phyloP scores from a whole-genome alignment of 345 rosid genomes.

The Mallotus nudiflorus region DNA sequence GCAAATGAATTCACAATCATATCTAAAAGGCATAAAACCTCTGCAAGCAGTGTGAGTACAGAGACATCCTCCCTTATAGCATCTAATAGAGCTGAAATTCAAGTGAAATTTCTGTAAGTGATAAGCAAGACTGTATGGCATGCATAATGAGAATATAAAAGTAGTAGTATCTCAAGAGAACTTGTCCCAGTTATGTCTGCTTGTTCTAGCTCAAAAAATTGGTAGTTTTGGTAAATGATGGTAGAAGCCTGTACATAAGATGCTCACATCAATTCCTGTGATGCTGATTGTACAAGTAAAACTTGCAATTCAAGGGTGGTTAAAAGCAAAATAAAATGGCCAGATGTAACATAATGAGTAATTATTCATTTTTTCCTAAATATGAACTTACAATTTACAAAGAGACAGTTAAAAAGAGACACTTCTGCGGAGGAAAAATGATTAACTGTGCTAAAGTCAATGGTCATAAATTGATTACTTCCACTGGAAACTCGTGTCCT shows the following conservation, averaged over 20 bases:
- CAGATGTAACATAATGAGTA: not conserved
- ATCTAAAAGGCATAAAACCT: conserved; percentile 89
- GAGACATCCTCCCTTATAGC: conserved; percentile 75
- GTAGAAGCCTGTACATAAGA: not conserved
- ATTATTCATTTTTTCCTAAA: not conserved
- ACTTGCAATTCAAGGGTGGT: not conserved
- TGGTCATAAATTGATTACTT: not conserved
- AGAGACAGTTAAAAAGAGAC: too few relatives aligned
- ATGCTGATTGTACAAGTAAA: not conserved
- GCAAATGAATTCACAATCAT: conserved; percentile 97
- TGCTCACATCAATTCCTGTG: not conserved
- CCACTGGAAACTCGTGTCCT: too few relatives aligned
- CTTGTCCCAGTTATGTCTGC: not conserved
- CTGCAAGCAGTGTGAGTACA: conserved; percentile 82
- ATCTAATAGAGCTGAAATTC: conserved; percentile 71
- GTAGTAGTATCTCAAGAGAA: not conserved
- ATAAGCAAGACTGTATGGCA: conserved; percentile 3
- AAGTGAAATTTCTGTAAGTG: conserved; percentile 16
- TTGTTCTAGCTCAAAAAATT: not conserved
- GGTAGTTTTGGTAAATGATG: not conserved
- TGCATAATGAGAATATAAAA: not conserved
- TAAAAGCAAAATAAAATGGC: too few relatives aligned
- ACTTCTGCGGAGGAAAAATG: too few relatives aligned
- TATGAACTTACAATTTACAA: not conserved
- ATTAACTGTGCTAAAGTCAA: not conserved